These are phyloP conservation scores for Pleoardoris graminearum DNA, from an alignment of 2,329 filamentous ascomycete genomes.

Conservation along the genomic window DNA sequence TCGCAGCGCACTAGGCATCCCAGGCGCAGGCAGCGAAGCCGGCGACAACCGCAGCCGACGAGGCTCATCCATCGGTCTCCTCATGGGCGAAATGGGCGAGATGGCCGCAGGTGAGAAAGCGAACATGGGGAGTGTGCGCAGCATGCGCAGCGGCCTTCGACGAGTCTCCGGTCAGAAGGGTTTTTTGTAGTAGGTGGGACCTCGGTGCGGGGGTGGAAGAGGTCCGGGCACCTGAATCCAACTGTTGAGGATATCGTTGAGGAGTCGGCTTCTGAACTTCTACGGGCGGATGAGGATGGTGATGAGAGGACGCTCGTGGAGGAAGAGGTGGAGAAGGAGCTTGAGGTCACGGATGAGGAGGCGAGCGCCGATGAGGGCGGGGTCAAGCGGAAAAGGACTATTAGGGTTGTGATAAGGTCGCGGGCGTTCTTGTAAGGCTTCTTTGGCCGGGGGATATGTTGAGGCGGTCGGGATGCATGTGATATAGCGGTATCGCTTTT, in stretches of 20 bases:
- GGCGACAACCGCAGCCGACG: slow-evolving; percentile 49
- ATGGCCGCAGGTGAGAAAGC: slow-evolving; percentile 35
- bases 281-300: slow-evolving; percentile 13
- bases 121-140: slow-evolving; percentile 38
- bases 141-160: slow-evolving; percentile 38
- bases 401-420: slow-evolving; percentile 38
- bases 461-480: background rate
- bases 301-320: slow-evolving; percentile 10
- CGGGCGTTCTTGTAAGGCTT: slow-evolving; percentile 39
- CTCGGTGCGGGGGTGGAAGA: slow-evolving; percentile 34
- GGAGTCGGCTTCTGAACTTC: slow-evolving; percentile 16
- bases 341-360: slow-evolving; percentile 20
- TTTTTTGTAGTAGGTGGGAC: slow-evolving; percentile 53
- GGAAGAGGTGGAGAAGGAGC: slow-evolving; percentile 18
- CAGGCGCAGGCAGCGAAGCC: slow-evolving; percentile 48
- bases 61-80: slow-evolving; percentile 48
- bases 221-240: slow-evolving; percentile 40
- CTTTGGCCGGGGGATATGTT: background rate
- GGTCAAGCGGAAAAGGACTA: slow-evolving; percentile 34
- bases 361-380: slow-evolving; percentile 25
- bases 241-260: slow-evolving; percentile 28
- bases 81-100: slow-evolving; percentile 43
- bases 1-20: slow-evolving; percentile 40
- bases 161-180: slow-evolving; percentile 53
- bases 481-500: background rate